Conservation (phyloP, 768 basidiomycete genomes). For the Punctularia strigosozonata region DNA sequence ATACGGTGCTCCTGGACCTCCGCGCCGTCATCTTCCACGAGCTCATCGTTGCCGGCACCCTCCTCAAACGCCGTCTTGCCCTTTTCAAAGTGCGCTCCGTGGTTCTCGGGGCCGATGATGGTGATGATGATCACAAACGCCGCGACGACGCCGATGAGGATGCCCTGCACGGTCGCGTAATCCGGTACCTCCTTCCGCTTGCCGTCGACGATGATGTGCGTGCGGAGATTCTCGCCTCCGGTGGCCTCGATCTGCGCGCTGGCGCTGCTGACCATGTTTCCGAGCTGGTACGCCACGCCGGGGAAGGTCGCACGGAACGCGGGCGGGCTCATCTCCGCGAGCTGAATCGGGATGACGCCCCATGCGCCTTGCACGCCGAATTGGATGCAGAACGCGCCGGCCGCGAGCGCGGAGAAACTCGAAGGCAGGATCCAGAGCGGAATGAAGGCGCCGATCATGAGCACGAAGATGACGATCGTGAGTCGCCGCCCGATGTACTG, state of each 20-base stretch:
- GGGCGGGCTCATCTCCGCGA: conserved; percentile 77
- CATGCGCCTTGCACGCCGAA: conserved; percentile 87
- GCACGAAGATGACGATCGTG: conserved; percentile 56
- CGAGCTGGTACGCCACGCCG: conserved; percentile 76
- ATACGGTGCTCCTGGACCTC: no score
- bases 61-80: conserved; percentile 70
- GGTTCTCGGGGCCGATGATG: conserved; percentile 59
- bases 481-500: conserved; percentile 79
- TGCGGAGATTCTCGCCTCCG: conserved; percentile 28
- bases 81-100: conserved; percentile 66
- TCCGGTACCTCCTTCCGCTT: conserved; percentile 23
- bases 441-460: conserved; percentile 50
- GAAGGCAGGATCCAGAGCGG: conserved; percentile 78
- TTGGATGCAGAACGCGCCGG: conserved; percentile 81
- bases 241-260: conserved; percentile 23
- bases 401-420: conserved; percentile 55
- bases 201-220: conserved; percentile 16
- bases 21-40: conserved; percentile 17
- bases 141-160: conserved; percentile 75
- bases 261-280: conserved; percentile 36
- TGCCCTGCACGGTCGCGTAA: conserved; percentile 62
- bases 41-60: conserved; percentile 46
- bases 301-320: conserved; percentile 86
- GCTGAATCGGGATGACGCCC: conserved; percentile 76
- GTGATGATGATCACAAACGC: conserved; percentile 68